These are phyloP conservation scores for Populus tomentosa DNA, from an alignment of 441 rosid species.

Conservation along the genomic window DNA sequence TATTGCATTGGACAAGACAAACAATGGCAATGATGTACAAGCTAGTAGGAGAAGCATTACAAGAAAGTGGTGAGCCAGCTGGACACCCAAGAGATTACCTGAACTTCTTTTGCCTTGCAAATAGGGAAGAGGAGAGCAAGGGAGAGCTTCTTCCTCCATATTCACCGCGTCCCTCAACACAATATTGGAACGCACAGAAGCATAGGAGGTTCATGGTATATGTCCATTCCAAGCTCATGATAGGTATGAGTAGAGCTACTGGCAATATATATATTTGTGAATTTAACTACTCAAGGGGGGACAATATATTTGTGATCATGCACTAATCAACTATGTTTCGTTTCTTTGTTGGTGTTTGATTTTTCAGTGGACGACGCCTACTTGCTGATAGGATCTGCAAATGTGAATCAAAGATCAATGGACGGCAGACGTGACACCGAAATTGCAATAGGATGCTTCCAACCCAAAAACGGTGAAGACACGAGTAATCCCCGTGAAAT, in stretches of 20 bases:
- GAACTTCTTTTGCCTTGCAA: conserved; percentile 86
- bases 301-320: background rate
- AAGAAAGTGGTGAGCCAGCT: conserved; percentile 34
- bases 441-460: conserved; percentile 81
- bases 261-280: too few species aligned
- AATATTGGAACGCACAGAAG: conserved; percentile 76
- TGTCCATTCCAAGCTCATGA: conserved; percentile 95
- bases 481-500: conserved; percentile 25
- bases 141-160: conserved; percentile 52
- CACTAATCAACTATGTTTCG: background rate
- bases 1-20: conserved; percentile 82
- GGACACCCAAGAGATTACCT: conserved; percentile 74
- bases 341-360: background rate
- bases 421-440: conserved; percentile 85
- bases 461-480: conserved; percentile 18
- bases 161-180: conserved; percentile 52
- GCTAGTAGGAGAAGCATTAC: conserved; percentile 61
- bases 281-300: too few species aligned
- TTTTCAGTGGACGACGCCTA: conserved; percentile 64
- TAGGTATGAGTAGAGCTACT: conserved; percentile 40
- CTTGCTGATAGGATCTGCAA: conserved; percentile 75
- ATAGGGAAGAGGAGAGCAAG: conserved; percentile 56
- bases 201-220: conserved; percentile 87
- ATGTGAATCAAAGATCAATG: conserved; percentile 88
- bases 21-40: conserved; percentile 82